Percentiles rank a stretch among this genome's conserved stretches.
These are phyloP conservation scores for Epicoccum nigrum DNA, from an alignment of 2,329 filamentous ascomycete genomes.

Conservation along the genomic window DNA sequence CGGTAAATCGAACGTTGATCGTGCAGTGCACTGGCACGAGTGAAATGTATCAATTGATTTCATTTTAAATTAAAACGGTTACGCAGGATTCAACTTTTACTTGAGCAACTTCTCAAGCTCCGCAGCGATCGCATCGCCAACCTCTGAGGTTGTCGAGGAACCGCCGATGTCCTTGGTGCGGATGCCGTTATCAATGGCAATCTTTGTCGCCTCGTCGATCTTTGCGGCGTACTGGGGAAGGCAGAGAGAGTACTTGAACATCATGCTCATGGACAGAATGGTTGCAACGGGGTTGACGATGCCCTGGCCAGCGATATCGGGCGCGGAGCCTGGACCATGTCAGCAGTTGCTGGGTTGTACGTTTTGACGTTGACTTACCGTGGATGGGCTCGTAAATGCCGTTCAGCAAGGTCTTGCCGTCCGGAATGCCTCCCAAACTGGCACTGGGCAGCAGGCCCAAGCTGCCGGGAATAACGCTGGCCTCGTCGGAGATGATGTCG, in stretches of 20 bases:
- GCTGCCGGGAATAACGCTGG: slow-evolving; percentile 89
- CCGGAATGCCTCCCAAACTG: slow-evolving; percentile 83
- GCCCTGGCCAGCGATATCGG: slow-evolving; percentile 89
- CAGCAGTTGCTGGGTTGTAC: neutral
- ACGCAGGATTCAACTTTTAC: too few species aligned
- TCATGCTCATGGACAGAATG: slow-evolving; percentile 91
- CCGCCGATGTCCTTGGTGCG: slow-evolving; percentile 88
- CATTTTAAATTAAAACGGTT: too few species aligned
- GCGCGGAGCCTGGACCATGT: slow-evolving; percentile 76
- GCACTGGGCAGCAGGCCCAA: slow-evolving; percentile 88
- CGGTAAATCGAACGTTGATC: too few species aligned
- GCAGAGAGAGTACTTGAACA: slow-evolving; percentile 90
- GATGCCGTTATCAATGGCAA: slow-evolving; percentile 78
- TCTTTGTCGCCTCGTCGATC: slow-evolving; percentile 81
- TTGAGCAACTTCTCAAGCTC: slow-evolving; percentile 73
- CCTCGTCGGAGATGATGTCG: slow-evolving; percentile 95
- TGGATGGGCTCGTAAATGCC: slow-evolving; percentile 99
- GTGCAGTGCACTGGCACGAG: too few species aligned
- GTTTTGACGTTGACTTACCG: slow-evolving; percentile 60
- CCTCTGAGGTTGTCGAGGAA: slow-evolving; percentile 71
- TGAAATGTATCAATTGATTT: too few species aligned
- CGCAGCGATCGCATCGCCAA: slow-evolving; percentile 80
- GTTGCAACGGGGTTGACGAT: slow-evolving; percentile 93
- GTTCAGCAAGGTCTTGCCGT: slow-evolving; percentile 83
- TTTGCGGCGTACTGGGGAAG: slow-evolving; percentile 76